Evolutionary conservation across 768 basidiomycete species (phyloP).

Genomic region (Suillus placidus): DNA sequence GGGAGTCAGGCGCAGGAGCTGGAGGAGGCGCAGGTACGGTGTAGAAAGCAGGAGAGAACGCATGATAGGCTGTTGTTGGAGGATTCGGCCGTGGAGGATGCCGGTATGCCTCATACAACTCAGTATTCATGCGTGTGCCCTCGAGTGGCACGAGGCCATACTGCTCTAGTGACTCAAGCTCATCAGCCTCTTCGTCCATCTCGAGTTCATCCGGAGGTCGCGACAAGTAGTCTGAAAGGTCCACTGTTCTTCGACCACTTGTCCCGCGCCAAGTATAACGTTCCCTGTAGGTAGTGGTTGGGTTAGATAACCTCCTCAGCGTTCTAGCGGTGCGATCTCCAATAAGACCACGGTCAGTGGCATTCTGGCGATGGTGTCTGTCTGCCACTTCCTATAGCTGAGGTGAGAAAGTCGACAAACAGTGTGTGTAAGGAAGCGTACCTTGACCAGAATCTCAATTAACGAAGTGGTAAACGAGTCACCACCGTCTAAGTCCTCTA

Average conservation of each 20-base stretch:
- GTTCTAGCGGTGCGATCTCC: slow-evolving; percentile 68
- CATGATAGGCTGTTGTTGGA: slow-evolving; percentile 22
- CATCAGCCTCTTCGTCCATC: slow-evolving; percentile 70
- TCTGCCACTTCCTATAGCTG: slow-evolving; percentile 71
- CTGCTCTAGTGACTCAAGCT: slow-evolving; percentile 41
- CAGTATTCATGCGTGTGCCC: slow-evolving; percentile 57
- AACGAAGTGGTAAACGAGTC: slow-evolving; percentile 80
- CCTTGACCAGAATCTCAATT: slow-evolving; percentile 78
- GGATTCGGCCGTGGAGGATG: slow-evolving; percentile 36
- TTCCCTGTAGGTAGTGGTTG: slow-evolving; percentile 57
- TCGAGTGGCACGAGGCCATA: slow-evolving; percentile 41
- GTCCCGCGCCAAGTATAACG: slow-evolving; percentile 41
- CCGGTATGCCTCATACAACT: slow-evolving; percentile 67
- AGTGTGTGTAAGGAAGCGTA: slow-evolving; percentile 36
- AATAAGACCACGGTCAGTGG: slow-evolving; percentile 60
- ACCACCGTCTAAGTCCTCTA: slow-evolving; percentile 74
- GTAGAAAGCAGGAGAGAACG: slow-evolving; percentile 23
- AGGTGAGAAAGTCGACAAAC: slow-evolving; percentile 11
- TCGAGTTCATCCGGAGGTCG: slow-evolving; percentile 59
- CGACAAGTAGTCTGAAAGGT: slow-evolving; percentile 55
- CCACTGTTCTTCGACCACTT: slow-evolving; percentile 33
- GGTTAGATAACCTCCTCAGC: slow-evolving; percentile 57
- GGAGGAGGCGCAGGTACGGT: slow-evolving; percentile 31
- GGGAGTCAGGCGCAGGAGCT: slow-evolving; percentile 28
- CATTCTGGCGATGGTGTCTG: slow-evolving; percentile 56